Percentiles rank a stretch among this genome's conserved stretches.
Conservation (phyloP, 139 green algal species). For the Coccomyxa sp. region DNA sequence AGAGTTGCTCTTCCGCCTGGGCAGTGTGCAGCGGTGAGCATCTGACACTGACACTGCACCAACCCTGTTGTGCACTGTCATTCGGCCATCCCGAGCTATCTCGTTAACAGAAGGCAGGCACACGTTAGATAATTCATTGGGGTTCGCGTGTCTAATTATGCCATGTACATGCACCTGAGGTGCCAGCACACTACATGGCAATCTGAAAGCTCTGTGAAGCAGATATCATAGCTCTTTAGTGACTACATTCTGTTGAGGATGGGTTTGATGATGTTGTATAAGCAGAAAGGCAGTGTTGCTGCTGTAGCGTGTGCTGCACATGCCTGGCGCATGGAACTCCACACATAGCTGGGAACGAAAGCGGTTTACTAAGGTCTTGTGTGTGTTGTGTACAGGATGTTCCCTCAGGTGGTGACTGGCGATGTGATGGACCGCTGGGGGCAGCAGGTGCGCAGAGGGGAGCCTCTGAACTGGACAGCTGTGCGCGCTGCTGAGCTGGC, state of each 20-base stretch:
- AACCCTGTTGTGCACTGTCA: not conserved
- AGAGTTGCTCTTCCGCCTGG: not conserved
- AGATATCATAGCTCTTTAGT: no score
- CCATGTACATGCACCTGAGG: not conserved
- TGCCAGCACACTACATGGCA: not conserved
- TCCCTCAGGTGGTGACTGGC: not conserved
- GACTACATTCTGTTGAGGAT: no score
- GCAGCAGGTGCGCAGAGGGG: not conserved
- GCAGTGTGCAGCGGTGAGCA: not conserved
- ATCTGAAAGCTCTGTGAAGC: no score
- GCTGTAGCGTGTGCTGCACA: not conserved
- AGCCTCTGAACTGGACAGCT: not conserved
- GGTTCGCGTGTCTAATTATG: not conserved
- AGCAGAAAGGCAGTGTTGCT: no score
- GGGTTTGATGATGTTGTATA: no score
- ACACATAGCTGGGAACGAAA: no score
- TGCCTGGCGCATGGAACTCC: not conserved
- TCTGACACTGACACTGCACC: not conserved
- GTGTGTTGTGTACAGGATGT: not conserved
- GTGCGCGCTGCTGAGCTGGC: not conserved
- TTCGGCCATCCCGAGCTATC: no score
- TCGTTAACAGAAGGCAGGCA: no score
- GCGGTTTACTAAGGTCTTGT: not conserved
- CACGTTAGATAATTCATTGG: not conserved
- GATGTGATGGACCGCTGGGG: not conserved